phyloP scores from a whole-genome alignment of 2,329 filamentous ascomycete genomes.

The Alternaria arbusti region DNA sequence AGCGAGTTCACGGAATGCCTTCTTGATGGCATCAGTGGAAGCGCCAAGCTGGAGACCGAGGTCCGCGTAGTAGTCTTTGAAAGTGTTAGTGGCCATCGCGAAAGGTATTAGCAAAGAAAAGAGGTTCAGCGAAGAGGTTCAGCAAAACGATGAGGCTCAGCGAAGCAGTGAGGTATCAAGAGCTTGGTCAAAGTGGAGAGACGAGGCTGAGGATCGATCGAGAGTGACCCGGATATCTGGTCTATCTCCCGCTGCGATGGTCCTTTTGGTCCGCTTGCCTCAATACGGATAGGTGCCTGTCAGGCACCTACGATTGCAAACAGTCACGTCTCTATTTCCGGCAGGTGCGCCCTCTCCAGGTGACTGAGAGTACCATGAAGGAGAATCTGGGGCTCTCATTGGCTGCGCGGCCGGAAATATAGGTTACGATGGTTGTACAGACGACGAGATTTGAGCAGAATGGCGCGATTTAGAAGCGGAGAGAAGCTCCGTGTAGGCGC shows the following conservation, averaged over 20 bases:
- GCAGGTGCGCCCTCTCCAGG: background rate
- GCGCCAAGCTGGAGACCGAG: slow-evolving; percentile 81
- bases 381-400: background rate
- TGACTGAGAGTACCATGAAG: background rate
- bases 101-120: background rate
- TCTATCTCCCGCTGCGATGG: background rate
- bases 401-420: background rate
- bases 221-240: background rate
- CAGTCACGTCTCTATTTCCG: background rate
- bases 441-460: background rate
- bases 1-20: slow-evolving; percentile 91
- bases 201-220: background rate
- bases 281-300: background rate
- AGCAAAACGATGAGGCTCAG: background rate
- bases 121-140: background rate
- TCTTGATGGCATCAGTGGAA: slow-evolving; percentile 85
- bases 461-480: background rate
- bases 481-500: background rate
- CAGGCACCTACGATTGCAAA: background rate
- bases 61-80: slow-evolving; percentile 80
- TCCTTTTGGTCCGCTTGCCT: background rate
- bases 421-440: background rate
- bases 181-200: background rate
- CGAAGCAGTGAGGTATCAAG: background rate
- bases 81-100: slow-evolving; percentile 9